Conservation (phyloP, 192 early-diverging fungal genomes). For the Coemansia erecta region DNA sequence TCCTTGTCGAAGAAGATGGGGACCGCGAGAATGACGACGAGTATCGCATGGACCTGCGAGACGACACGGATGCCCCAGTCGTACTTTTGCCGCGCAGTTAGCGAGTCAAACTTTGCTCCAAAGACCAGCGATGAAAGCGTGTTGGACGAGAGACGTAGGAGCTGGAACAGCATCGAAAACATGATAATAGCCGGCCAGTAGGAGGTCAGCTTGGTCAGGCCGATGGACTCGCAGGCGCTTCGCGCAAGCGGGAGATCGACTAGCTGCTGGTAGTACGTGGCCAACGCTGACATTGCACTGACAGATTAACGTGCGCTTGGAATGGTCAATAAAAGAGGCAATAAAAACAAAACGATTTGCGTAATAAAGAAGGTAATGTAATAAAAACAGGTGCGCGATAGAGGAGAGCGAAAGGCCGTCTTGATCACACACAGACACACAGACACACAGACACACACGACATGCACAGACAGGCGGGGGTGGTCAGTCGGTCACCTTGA, state of each 20-base stretch:
- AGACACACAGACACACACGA: no score
- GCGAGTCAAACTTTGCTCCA: slow-evolving; percentile 62
- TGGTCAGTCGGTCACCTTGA: no score
- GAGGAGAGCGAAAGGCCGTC: no score
- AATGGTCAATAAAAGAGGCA: background rate
- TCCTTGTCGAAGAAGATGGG: slow-evolving; percentile 67
- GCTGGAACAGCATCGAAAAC: slow-evolving; percentile 53
- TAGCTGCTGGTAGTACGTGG: slow-evolving; percentile 33
- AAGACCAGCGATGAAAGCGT: slow-evolving; percentile 63
- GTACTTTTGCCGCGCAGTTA: slow-evolving; percentile 57
- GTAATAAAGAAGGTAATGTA: background rate
- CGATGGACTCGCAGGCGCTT: slow-evolving; percentile 53
- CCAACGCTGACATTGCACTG: slow-evolving; percentile 32
- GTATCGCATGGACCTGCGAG: slow-evolving; percentile 72
- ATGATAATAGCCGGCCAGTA: slow-evolving; percentile 66
- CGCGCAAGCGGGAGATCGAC: slow-evolving; percentile 42
- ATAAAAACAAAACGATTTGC: background rate
- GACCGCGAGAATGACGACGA: slow-evolving; percentile 62
- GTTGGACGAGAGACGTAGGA: slow-evolving; percentile 61
- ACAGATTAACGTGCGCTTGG: background rate
- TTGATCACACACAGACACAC: no score
- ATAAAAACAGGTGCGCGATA: background rate
- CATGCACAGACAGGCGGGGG: no score
- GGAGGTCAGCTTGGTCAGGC: slow-evolving; percentile 55
- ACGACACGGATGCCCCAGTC: slow-evolving; percentile 80